Evolutionary conservation across 2,329 filamentous ascomycete species (phyloP).

Genomic region (Trichothecium roseum): DNA sequence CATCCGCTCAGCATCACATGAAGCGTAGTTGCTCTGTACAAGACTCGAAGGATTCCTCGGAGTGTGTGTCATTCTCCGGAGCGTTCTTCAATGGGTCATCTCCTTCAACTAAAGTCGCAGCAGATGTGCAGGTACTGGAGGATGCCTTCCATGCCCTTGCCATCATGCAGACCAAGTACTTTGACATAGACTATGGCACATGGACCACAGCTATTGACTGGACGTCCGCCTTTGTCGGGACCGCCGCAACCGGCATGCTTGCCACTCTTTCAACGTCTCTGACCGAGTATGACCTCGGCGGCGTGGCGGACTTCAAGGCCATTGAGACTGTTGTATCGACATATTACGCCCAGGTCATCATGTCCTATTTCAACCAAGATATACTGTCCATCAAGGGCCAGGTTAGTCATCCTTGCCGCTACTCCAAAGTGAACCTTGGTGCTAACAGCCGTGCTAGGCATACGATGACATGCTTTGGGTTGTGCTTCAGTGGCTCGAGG

Average conservation of each 20-base stretch:
- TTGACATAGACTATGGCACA: slow-evolving; percentile 63
- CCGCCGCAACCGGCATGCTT: slow-evolving; percentile 64
- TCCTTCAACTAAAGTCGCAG: background rate
- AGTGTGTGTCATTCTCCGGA: slow-evolving; percentile 2
- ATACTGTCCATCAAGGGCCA: slow-evolving; percentile 59
- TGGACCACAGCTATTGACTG: slow-evolving; percentile 88
- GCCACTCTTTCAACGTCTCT: slow-evolving; percentile 58
- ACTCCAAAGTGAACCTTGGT: background rate
- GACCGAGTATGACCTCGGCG: slow-evolving; percentile 19
- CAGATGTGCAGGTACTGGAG: slow-evolving; percentile 21
- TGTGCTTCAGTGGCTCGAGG: slow-evolving; percentile 81
- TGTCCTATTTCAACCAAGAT: slow-evolving; percentile 83
- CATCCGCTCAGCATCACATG: too few relatives aligned
- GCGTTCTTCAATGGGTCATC: slow-evolving; percentile 1
- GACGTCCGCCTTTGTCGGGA: slow-evolving; percentile 79
- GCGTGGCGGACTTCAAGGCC: slow-evolving; percentile 32
- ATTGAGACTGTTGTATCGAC: slow-evolving; percentile 72
- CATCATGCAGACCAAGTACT: slow-evolving; percentile 70
- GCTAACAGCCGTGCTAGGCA: slow-evolving; percentile 38
- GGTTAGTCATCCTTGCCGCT: slow-evolving; percentile 12
- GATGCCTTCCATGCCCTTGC: slow-evolving; percentile 54
- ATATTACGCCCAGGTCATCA: slow-evolving; percentile 67
- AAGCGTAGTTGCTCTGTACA: too few relatives aligned
- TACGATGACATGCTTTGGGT: slow-evolving; percentile 97
- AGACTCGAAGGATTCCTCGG: background rate